Evolutionary conservation across 2,329 filamentous ascomycete species (phyloP), one percentile per base, ranked within the genome.

Genomic region (Xylaria sp.): DNA sequence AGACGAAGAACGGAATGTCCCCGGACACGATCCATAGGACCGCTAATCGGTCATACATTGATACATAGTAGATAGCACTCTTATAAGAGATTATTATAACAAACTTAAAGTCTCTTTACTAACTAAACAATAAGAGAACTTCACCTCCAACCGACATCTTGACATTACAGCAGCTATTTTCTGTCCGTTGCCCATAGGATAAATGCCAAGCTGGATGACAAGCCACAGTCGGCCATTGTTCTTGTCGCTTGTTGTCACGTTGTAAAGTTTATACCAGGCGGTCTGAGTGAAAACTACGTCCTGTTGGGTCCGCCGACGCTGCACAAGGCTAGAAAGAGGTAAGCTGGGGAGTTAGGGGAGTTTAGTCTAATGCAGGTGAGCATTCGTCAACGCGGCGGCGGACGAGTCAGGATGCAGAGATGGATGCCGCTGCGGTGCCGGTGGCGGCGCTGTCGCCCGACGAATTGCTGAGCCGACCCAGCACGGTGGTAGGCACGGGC

Each of bases 311-410:
- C 39, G 50, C 27, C 27, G 42, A 56, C 12, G 39, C 53, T 66
- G 67, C 67, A 66, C 67, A 39, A 48, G 48, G 58, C 67, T 69
- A 5, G 19, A 66, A 69, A 65, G 32, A 69, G 63, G 11, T 21
- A 62, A 55, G 32, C 17, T 32, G 17, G 61, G 53, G 42, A 51
- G 42, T 19, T 5, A 12, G 42, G 42, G 32, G 30, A 21, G 19
- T 11, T 9, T 56, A 50, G 50, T 50, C 67, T 69, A 69, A 69
- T 69, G 67, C 67, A 66, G 67, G 67, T 66, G 67, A 69, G 67
- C 39, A 62, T 50, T 62, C 36, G 47, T 45, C 58, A 12, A 51
- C 45, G 48, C 5, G 39, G 51, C 3, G 30, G 54, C 64, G 64
- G 55, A 39, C 67, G 60, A 69, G 64, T 69, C 42, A 67, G 51